These are phyloP conservation scores for Penicillium parvum DNA, from an alignment of 495 filamentous ascomycete species.

Conservation along the genomic window DNA sequence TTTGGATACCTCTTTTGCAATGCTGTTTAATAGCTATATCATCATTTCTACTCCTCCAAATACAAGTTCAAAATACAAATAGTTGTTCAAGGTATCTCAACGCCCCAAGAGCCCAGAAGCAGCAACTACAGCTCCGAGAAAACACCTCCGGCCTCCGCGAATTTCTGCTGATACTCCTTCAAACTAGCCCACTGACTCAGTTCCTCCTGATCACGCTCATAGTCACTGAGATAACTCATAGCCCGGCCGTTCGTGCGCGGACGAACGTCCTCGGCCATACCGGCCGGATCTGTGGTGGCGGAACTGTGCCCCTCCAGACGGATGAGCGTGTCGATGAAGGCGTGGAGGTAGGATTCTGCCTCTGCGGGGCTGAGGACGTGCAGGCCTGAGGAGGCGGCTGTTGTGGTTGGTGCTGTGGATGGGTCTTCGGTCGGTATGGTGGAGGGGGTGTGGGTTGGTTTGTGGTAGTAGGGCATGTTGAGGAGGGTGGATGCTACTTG, in stretches of 20 bases:
- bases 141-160: conserved; percentile 58
- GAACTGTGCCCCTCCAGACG: conserved; percentile 53
- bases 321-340: conserved; percentile 66
- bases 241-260: conserved; percentile 29
- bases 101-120: too few relatives aligned
- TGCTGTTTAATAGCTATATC: too few relatives aligned
- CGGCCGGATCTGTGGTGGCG: conserved; percentile 9
- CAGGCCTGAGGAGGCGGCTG: conserved; percentile 19
- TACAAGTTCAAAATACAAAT: too few relatives aligned
- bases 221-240: conserved; percentile 42
- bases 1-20: too few relatives aligned
- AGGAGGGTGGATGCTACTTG: conserved; percentile 73
- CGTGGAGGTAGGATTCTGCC: conserved; percentile 60
- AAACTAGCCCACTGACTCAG: conserved; percentile 69
- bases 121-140: conserved; percentile 35
- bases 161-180: conserved; percentile 66
- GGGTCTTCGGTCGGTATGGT: conserved; percentile 7
- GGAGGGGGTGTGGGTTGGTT: conserved; percentile 9
- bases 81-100: too few relatives aligned
- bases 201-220: conserved; percentile 67
- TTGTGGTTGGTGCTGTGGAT: conserved; percentile 5
- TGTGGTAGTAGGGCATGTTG: conserved; percentile 45
- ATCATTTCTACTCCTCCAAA: too few relatives aligned
- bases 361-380: conserved; percentile 36
- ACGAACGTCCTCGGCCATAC: conserved; percentile 12